A percentile compares a stretch with the other conserved stretches of the same genome.
These are phyloP conservation scores for Coniochaeta sp. DNA, from an alignment of 2,329 filamentous ascomycete species.

Conservation along the genomic window DNA sequence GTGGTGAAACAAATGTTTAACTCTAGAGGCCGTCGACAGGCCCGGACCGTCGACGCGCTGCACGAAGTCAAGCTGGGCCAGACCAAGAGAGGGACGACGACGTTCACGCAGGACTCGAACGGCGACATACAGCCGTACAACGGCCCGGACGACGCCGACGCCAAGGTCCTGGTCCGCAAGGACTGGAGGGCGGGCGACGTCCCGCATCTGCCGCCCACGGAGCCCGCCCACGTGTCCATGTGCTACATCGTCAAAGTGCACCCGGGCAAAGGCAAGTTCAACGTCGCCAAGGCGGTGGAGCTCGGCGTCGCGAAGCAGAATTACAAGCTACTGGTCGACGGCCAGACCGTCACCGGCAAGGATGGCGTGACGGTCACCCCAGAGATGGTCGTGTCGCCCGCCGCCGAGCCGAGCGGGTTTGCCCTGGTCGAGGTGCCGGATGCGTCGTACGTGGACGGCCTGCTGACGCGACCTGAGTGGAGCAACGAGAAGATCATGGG, in stretches of 20 bases:
- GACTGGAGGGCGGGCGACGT: slow-evolving; percentile 72
- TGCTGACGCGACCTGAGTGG: slow-evolving; percentile 70
- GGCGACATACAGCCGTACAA: slow-evolving; percentile 62
- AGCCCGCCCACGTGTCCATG: slow-evolving; percentile 59
- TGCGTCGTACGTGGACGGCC: slow-evolving; percentile 57
- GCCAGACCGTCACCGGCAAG: slow-evolving; percentile 53
- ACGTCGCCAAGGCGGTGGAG: slow-evolving; percentile 52
- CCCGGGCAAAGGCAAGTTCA: slow-evolving; percentile 73
- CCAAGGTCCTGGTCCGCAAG: slow-evolving; percentile 63
- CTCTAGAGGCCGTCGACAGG: background rate
- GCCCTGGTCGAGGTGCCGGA: slow-evolving; percentile 75
- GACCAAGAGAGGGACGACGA: slow-evolving; percentile 58
- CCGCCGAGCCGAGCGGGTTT: slow-evolving; percentile 62
- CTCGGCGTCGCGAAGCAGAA: slow-evolving; percentile 54
- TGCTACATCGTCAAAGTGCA: slow-evolving; percentile 82
- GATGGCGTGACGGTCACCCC: slow-evolving; percentile 68
- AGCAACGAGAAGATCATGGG: slow-evolving; percentile 54
- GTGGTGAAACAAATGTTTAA: background rate
- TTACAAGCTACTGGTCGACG: slow-evolving; percentile 53
- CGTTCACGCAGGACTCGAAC: slow-evolving; percentile 61
- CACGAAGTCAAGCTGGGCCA: slow-evolving; percentile 57
- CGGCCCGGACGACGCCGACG: slow-evolving; percentile 59
- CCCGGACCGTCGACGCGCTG: slow-evolving; percentile 53
- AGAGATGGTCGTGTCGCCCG: slow-evolving; percentile 73
- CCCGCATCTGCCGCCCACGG: slow-evolving; percentile 57